Percentiles rank a stretch among this genome's conserved stretches.
These are phyloP conservation scores for Fraxinus quadrangulata DNA, from an alignment of 257 asterid genomes.

Conservation along the genomic window DNA sequence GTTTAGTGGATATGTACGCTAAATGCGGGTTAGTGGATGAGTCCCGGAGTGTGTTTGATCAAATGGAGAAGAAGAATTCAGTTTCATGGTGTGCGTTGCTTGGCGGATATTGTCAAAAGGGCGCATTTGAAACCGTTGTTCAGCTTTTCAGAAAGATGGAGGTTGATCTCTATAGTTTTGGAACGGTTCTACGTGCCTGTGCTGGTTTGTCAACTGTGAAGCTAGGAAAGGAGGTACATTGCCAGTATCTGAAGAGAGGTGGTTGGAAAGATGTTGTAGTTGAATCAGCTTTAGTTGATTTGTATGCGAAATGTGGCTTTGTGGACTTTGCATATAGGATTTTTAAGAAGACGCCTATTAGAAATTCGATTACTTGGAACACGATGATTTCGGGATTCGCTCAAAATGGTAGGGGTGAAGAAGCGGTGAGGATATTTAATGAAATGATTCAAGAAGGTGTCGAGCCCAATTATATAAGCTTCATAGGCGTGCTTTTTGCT, in stretches of 20 bases:
- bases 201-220: conserved; percentile 73
- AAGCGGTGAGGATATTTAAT: conserved; percentile 58
- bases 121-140: conserved; percentile 55
- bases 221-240: conserved; percentile 82
- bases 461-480: conserved; percentile 65
- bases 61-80: conserved; percentile 64
- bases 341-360: conserved; percentile 59
- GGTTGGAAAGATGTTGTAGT: conserved; percentile 81
- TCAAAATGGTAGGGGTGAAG: conserved; percentile 79
- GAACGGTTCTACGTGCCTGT: conserved; percentile 81
- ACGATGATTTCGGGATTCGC: conserved; percentile 91
- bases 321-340: conserved; percentile 62
- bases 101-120: conserved; percentile 78
- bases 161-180: conserved; percentile 68
- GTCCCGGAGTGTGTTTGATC: conserved; percentile 63
- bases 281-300: conserved; percentile 88
- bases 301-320: conserved; percentile 86
- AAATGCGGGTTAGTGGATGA: conserved; percentile 63
- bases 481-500: conserved; percentile 76
- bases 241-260: conserved; percentile 84
- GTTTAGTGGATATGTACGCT: conserved; percentile 80
- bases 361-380: conserved; percentile 85
- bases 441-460: conserved; percentile 58
- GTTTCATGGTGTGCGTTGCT: conserved; percentile 90
- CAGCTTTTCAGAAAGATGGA: conserved; percentile 59